Evolutionary conservation across 176 grass and related monocot species (phyloP).

Genomic region (Oryza brachyantha): DNA sequence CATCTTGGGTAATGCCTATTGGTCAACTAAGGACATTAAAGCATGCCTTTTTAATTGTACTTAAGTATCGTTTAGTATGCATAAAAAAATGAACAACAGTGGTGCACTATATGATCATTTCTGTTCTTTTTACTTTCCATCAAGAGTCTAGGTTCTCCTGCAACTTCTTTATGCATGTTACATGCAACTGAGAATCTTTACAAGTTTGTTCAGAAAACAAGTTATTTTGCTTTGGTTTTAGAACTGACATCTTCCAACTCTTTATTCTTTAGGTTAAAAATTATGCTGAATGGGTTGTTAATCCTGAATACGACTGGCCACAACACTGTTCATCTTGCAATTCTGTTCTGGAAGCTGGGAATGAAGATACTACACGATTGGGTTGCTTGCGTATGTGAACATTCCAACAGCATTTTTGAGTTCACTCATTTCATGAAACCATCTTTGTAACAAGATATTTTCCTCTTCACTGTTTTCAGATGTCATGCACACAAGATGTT

Average conservation of each 20-base stretch:
- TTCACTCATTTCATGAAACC: conserved; percentile 28
- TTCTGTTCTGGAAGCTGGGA: conserved; percentile 66
- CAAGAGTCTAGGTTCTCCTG: neutral
- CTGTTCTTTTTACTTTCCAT: neutral
- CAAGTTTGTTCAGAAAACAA: neutral
- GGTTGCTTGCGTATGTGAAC: conserved; percentile 93
- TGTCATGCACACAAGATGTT: conserved; percentile 92
- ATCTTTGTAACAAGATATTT: conserved; percentile 16
- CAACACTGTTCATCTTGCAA: conserved; percentile 88
- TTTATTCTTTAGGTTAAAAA: conserved; percentile 79
- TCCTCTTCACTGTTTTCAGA: conserved; percentile 39
- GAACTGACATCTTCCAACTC: conserved; percentile 13
- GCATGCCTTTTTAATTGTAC: neutral
- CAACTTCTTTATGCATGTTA: neutral
- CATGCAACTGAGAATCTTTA: neutral
- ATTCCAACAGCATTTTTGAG: conserved; percentile 29
- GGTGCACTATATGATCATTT: neutral
- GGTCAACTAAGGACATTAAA: neutral
- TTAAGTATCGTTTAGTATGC: neutral
- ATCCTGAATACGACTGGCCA: conserved; percentile 96
- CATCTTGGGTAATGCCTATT: neutral
- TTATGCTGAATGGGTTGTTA: conserved; percentile 98
- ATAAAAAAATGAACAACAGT: neutral
- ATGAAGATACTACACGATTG: conserved; percentile 77
- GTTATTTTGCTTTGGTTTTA: conserved; percentile 6